phyloP scores from a whole-genome alignment of 352 stramenopile genomes.

The Phytophthora cactorum region DNA sequence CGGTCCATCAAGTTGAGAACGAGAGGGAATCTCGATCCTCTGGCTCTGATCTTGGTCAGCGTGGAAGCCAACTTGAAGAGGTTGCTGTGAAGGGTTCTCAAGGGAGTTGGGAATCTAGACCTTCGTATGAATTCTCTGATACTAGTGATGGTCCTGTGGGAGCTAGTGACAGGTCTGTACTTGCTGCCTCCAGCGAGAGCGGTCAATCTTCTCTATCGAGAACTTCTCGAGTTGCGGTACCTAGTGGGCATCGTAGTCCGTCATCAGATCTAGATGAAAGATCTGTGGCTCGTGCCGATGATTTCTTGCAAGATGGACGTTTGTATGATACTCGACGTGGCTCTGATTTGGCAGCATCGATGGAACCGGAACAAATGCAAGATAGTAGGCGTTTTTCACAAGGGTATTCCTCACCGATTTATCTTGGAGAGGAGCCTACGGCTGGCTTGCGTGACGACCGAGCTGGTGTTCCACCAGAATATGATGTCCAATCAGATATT shows the following conservation, averaged over 20 bases:
- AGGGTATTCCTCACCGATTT: not conserved
- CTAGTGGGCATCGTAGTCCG: not conserved
- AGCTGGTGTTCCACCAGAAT: not conserved
- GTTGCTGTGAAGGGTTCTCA: not conserved
- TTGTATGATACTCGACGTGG: not conserved
- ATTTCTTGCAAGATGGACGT: not conserved
- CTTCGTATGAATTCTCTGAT: not conserved
- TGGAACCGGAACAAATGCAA: not conserved
- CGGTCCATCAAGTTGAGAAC: not conserved
- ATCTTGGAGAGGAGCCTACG: not conserved
- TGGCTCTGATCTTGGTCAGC: slow-evolving; percentile 6
- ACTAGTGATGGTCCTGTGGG: not conserved
- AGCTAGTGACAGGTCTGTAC: not conserved
- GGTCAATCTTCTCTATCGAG: slow-evolving; percentile 4
- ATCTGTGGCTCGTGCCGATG: not conserved
- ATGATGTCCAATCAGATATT: not conserved
- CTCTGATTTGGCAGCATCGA: not conserved
- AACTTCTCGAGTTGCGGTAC: not conserved
- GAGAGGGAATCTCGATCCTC: not conserved
- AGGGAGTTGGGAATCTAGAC: not conserved
- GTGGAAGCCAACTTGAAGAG: slow-evolving; percentile 6
- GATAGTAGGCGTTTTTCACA: not conserved
- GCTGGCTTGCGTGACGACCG: not conserved
- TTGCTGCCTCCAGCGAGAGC: slow-evolving; percentile 5
- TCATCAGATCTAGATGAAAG: slow-evolving; percentile 1